A percentile compares a stretch with the other conserved stretches of the same genome.
Evolutionary conservation across 2,329 filamentous ascomycete species (phyloP).

Genomic region (Cercospora nicotianae): DNA sequence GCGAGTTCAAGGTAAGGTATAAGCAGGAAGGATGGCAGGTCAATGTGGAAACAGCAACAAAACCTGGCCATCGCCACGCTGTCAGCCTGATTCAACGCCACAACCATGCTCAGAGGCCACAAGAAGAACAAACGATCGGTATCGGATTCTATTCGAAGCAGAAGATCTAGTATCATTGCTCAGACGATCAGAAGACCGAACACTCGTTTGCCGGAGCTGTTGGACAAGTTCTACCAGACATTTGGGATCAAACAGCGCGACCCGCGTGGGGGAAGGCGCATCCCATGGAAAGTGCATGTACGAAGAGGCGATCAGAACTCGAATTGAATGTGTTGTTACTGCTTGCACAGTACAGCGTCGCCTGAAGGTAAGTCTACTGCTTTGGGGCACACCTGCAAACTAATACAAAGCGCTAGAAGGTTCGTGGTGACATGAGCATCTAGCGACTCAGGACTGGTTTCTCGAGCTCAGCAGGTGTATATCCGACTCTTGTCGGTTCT

Average conservation of each 20-base stretch:
- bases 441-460: neutral
- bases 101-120: neutral
- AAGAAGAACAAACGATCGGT: neutral
- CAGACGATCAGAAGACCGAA: neutral
- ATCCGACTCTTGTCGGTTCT: neutral
- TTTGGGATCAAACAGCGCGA: neutral
- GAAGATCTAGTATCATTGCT: neutral
- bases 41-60: neutral
- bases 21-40: neutral
- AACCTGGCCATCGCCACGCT: neutral
- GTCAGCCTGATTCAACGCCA: neutral
- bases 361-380: neutral
- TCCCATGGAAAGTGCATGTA: neutral
- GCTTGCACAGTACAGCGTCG: neutral
- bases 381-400: neutral
- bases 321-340: neutral
- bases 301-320: neutral
- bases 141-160: neutral
- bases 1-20: neutral
- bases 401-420: neutral
- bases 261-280: neutral
- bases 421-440: neutral
- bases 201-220: neutral
- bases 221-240: neutral
- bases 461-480: neutral